These are phyloP conservation scores for Pezicula radicicola DNA, from an alignment of 2,329 filamentous ascomycete species.

Conservation along the genomic window DNA sequence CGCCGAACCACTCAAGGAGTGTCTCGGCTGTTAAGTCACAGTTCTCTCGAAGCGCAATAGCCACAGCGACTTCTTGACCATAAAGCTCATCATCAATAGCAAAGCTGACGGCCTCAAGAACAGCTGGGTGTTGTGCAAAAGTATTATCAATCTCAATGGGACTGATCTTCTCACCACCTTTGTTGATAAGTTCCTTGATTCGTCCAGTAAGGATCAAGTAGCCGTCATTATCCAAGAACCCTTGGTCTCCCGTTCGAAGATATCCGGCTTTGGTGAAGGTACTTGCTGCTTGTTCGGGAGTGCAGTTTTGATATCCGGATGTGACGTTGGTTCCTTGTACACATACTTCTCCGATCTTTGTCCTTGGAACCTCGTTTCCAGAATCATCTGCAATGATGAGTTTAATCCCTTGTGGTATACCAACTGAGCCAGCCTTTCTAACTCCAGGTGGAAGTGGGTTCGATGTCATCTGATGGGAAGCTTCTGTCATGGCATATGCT, in stretches of 20 bases:
- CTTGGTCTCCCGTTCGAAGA: conserved; percentile 83
- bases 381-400: conserved; percentile 68
- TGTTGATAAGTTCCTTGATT: conserved; percentile 87
- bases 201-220: conserved; percentile 79
- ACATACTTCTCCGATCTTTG: conserved; percentile 73
- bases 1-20: conserved; percentile 61
- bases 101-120: conserved; percentile 76
- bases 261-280: conserved; percentile 63
- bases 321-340: conserved; percentile 77
- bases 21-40: conserved; percentile 51
- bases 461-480: conserved; percentile 80
- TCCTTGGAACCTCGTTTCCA: conserved; percentile 43
- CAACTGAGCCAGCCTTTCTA: background rate
- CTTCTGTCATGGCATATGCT: conserved; percentile 92
- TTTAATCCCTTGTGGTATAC: conserved; percentile 68
- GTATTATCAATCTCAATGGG: conserved; percentile 82
- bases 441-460: conserved; percentile 56
- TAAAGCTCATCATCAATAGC: conserved; percentile 76
- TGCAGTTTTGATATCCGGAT: conserved; percentile 56
- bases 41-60: conserved; percentile 66
- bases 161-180: conserved; percentile 81
- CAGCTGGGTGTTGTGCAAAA: conserved; percentile 62
- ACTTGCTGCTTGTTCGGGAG: conserved; percentile 8
- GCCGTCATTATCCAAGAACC: conserved; percentile 71
- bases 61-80: conserved; percentile 73